Evolutionary conservation across 1,284 basidiomycete genomes (phyloP).

Genomic region (Ustanciosporium gigantosporum): DNA sequence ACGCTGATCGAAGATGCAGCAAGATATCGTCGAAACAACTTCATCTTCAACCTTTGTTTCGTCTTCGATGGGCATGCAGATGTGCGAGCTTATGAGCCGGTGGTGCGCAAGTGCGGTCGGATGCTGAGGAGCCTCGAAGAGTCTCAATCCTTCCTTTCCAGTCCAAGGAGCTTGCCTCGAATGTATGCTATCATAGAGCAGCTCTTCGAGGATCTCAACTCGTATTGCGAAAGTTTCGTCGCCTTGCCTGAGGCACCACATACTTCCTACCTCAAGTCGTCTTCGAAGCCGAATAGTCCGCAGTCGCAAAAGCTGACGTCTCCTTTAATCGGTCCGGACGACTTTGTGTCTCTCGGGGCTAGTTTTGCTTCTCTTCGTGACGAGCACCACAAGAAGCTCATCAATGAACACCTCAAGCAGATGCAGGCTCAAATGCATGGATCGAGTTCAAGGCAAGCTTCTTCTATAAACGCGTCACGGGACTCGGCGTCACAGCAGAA

Average conservation of each 20-base stretch:
- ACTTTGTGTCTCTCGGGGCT: conserved; percentile 21
- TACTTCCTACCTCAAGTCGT: conserved; percentile 31
- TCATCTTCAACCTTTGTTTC: conserved; percentile 88
- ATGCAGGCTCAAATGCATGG: conserved; percentile 14
- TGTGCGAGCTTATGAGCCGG: conserved; percentile 89
- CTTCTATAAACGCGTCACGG: no score
- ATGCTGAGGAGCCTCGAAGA: conserved; percentile 87
- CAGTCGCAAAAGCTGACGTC: conserved; percentile 6
- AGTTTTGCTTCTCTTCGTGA: conserved; percentile 22
- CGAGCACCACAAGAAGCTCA: conserved; percentile 26
- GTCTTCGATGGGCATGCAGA: conserved; percentile 88
- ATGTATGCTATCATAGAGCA: conserved; percentile 90
- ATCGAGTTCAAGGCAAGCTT: background rate
- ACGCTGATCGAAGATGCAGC: conserved; percentile 45
- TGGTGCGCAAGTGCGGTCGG: conserved; percentile 90
- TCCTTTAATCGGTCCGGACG: conserved; percentile 19
- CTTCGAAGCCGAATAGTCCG: conserved; percentile 25
- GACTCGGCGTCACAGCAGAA: no score
- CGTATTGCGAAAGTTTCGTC: conserved; percentile 67
- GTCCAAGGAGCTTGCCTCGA: conserved; percentile 70
- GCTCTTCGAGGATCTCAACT: conserved; percentile 94
- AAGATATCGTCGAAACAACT: conserved; percentile 65
- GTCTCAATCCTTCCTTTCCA: conserved; percentile 85
- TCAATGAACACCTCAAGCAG: conserved; percentile 27
- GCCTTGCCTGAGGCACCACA: conserved; percentile 54